These are phyloP conservation scores for Monoraphidium neglectum DNA, from an alignment of 139 green algal species.

Conservation along the genomic window DNA sequence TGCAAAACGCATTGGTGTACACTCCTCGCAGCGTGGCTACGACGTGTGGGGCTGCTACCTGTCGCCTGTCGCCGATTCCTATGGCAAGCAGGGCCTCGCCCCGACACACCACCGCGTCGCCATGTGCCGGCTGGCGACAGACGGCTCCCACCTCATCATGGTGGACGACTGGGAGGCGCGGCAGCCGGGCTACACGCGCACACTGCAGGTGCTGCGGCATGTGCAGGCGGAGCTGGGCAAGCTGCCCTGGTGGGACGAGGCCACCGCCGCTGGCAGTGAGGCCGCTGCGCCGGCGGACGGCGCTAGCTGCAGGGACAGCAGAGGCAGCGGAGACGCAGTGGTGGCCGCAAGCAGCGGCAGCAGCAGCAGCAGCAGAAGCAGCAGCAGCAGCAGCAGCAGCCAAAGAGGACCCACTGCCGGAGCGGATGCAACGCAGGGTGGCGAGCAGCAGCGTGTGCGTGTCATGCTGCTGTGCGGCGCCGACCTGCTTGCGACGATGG, in stretches of 20 bases:
- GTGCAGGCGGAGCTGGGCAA: conserved; percentile 16
- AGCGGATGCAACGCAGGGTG: not conserved
- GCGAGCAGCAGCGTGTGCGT: not conserved
- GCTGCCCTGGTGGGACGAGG: too few species aligned
- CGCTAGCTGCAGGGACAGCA: too few species aligned
- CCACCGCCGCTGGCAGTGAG: too few species aligned
- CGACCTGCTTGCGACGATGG: conserved; percentile 76
- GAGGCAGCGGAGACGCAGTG: not conserved
- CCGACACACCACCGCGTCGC: conserved; percentile 57
- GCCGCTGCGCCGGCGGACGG: too few species aligned
- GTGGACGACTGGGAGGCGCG: conserved; percentile 78
- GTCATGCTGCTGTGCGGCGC: conserved; percentile 77
- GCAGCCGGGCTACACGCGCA: conserved; percentile 71
- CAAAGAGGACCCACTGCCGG: not conserved
- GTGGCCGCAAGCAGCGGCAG: conserved; percentile 11
- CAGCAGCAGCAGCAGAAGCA: conserved; percentile 10
- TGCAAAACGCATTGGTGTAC: not conserved
- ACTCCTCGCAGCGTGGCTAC: conserved; percentile 44
- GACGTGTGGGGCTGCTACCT: conserved; percentile 81
- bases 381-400: not conserved
- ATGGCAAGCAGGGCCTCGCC: conserved; percentile 73
- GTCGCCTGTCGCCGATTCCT: conserved; percentile 80
- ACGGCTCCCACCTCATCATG: conserved; percentile 55
- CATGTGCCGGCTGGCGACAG: conserved; percentile 69
- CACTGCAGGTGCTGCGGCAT: conserved; percentile 57